Evolutionary conservation across 2,329 filamentous ascomycete genomes (phyloP), one percentile per base, ranked within the genome.

Genomic region (Rhynchosporium agropyri): DNA sequence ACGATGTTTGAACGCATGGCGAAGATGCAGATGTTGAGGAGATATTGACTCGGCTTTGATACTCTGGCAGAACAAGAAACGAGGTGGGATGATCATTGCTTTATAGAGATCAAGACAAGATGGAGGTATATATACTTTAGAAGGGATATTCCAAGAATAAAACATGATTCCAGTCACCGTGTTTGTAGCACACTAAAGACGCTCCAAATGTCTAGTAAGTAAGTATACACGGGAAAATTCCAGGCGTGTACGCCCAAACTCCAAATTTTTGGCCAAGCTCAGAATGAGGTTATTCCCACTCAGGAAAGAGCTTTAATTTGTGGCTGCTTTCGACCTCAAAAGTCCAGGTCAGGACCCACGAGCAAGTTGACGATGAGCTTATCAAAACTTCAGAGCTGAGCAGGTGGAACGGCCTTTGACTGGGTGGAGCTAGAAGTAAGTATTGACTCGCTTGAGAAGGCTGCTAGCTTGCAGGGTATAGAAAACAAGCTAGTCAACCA

Each of bases 1-100:
- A 70, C 42, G 45, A 69, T 51, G 13, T 62, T 50, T 31, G 65
- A 63, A 61, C 67, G 65, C 69, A 70, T 70, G 8, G 40, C 26
- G 31, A 28, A 20, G n/a, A 20, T 20, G 20, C 1, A 20, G 20
- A 20, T 20, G 4, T 26, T 12, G 31, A 12, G 38, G 31, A 12
- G 38, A 9, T 29, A 29, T n/a, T 38, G 15, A 10, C 31, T 53
- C n/a, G 10, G 26, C 2, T 40, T 26, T 40, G 33, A 20, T 6
- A 4, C 6, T 46, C 31, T 38, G n/a, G 10, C 4, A 38, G n/a
- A n/a, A 12, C 3, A 40, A 26, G 15, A 33, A 12, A 15, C 9
- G 20, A 53, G n/a, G 9, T 26, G 50, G 49, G 50, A 13, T 12
- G 50, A 53, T 53, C 50, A 28, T 40, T 40, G 6, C 33, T 40